phyloP scores from a whole-genome alignment of 306 rosid species.

The Geum urbanum region DNA sequence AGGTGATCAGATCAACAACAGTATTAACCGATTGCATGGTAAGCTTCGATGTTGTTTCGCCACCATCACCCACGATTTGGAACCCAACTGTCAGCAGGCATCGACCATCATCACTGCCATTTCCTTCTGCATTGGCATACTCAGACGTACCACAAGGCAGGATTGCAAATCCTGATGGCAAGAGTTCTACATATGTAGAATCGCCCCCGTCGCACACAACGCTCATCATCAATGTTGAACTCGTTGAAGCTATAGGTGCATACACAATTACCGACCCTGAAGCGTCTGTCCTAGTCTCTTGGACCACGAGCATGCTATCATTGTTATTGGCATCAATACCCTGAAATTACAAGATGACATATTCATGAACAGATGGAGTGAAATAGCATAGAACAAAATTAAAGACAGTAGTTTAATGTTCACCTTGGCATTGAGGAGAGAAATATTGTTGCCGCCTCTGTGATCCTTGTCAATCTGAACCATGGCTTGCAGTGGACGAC shows the following conservation, averaged over 20 bases:
- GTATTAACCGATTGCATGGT: constrained; percentile 61
- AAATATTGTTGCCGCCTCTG: constrained; percentile 52
- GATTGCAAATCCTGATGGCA: constrained; percentile 77
- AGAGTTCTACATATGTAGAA: constrained; percentile 50
- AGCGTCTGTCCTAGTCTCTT: constrained; percentile 70
- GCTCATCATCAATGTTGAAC: constrained; percentile 31
- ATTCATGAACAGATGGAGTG: neutral
- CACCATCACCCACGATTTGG: constrained; percentile 49
- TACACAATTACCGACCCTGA: constrained; percentile 66
- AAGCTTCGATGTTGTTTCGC: constrained; percentile 44
- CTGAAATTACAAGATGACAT: constrained; percentile 28
- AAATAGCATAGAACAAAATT: neutral
- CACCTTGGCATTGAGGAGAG: constrained; percentile 64
- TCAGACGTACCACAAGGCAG: constrained; percentile 41
- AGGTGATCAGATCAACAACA: constrained; percentile 44
- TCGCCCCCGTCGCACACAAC: constrained; percentile 62
- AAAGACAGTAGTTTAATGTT: constrained; percentile 21
- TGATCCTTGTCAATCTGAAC: constrained; percentile 54
- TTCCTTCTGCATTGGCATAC: constrained; percentile 20
- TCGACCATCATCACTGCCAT: constrained; percentile 26
- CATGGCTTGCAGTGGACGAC: constrained; percentile 56
- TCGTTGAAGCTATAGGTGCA: constrained; percentile 53
- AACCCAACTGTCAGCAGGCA: constrained; percentile 63
- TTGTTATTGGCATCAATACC: constrained; percentile 35
- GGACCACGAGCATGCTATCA: constrained; percentile 50